Evolutionary conservation across 768 basidiomycete species (phyloP).

Genomic region (Mycena crocata): DNA sequence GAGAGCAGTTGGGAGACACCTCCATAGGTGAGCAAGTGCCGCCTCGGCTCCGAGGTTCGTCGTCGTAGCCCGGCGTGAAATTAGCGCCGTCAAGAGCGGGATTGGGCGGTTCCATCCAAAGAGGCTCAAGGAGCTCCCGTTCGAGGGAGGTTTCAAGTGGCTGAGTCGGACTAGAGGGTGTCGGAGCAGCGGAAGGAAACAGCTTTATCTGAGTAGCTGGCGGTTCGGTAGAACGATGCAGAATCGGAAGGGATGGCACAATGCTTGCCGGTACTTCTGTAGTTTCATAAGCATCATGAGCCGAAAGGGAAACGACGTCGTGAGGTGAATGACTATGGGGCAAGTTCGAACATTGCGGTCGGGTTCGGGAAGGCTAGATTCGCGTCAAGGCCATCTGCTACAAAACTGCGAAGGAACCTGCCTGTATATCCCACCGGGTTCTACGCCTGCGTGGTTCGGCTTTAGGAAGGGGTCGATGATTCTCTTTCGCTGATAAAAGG

Average conservation of each 20-base stretch:
- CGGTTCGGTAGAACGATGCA: not conserved
- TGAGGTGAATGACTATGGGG: not conserved
- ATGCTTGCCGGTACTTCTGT: not conserved
- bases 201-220: not conserved
- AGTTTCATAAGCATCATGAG: not conserved
- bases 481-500: constrained; percentile 17
- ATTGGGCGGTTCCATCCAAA: not conserved
- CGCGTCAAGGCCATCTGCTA: no score
- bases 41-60: not conserved
- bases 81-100: constrained; percentile 4
- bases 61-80: not conserved
- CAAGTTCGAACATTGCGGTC: not conserved
- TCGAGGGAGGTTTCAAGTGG: not conserved
- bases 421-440: not conserved
- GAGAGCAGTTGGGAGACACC: constrained; percentile 18
- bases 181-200: not conserved
- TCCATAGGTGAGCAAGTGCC: constrained; percentile 17
- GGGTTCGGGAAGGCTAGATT: no score
- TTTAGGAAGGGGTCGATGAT: not conserved
- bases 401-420: not conserved
- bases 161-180: not conserved
- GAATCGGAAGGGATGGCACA: no score
- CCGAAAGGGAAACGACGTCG: not conserved
- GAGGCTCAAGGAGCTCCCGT: constrained; percentile 15
- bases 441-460: not conserved